phyloP scores from a whole-genome alignment of 192 early-diverging fungal species.

The Rhizoclosmatium sp. region DNA sequence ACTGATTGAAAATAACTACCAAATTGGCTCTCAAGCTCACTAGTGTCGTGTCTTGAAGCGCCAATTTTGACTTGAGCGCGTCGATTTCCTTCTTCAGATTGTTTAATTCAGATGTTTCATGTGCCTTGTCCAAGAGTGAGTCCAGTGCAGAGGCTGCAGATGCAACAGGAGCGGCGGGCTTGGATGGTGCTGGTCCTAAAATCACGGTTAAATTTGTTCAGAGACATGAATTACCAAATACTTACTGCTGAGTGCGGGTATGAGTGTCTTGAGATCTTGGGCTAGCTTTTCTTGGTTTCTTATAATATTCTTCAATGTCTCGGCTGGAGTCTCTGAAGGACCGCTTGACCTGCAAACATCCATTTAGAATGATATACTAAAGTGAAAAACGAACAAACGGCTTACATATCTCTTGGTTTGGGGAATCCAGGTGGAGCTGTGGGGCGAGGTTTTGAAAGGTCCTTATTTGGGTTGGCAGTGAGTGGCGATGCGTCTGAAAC shows the following conservation, averaged over 20 bases:
- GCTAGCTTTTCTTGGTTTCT: conserved; percentile 4
- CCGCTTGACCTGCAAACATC: neutral
- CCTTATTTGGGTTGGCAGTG: too few relatives aligned
- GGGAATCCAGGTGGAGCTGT: neutral
- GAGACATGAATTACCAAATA: neutral
- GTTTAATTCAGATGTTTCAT: conserved; percentile 21
- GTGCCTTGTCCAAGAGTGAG: conserved; percentile 22
- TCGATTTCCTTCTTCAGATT: conserved; percentile 3
- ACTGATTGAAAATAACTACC: conserved; percentile 22
- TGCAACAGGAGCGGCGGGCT: neutral
- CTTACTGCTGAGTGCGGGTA: neutral
- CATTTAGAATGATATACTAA: neutral
- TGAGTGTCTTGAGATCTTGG: neutral
- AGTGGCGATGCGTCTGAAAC: neutral
- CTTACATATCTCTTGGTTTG: neutral
- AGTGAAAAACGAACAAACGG: neutral
- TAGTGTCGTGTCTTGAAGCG: neutral
- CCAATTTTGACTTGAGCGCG: conserved; percentile 3
- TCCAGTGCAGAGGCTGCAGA: conserved; percentile 14
- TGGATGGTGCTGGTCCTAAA: neutral
- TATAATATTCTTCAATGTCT: neutral
- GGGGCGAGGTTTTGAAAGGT: too few relatives aligned
- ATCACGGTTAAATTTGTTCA: neutral
- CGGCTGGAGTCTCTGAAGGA: neutral
- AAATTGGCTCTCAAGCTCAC: conserved; percentile 18